Base-by-base conservation (phyloP, 129 eudicot species). In the sunflower (Helianthus annuus) region DNA sequence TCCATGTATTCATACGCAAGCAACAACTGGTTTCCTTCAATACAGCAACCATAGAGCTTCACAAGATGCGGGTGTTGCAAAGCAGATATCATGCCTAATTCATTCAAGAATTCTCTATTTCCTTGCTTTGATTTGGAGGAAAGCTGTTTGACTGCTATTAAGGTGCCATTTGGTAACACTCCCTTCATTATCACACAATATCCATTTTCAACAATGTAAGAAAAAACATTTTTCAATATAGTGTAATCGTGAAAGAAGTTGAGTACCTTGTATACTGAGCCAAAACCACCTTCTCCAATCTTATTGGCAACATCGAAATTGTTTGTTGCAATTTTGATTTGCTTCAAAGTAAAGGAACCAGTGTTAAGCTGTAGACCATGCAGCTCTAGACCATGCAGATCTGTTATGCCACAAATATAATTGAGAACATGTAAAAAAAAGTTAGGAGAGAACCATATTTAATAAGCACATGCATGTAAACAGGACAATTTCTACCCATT, bases 221-320 rank as follows among this genome's bases (percentile, higher is more conserved):
- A 69, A 36, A 29, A 48, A 11, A 6, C 46, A 38, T 11, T 36
- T 8, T 14, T 57, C 24, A 56, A 67, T 55, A 67, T 66, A 7
- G 0, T 2, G 40, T 57, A 34, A 45, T 5, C 3, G 15, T 68
- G 63, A 66, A 66, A 72, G 19, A 66, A 64, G 34, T 29, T 19
- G 71, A 39, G 48, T 76, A 89, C 96, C 92, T 87, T 85, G 81
- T 77, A 89, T 7, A 89, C 96, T 15, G 90, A 73, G 39, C 96
- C 96, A 82, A 89, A 89, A 79, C 96, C 96, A 83, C 96, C 96
- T 84, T 89, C 96, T 58, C 96, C 96, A 22, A 89, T 80, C 75
- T 89, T 89, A 66, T 87, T 90, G 58, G 88, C 69, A 49, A 58
- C 78, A 79, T 82, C 83, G 14, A 90, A 90, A 66, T 90, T 78